These are phyloP conservation scores for Scenedesmus sp. DNA, from an alignment of 163 green algal genomes.

Conservation along the genomic window DNA sequence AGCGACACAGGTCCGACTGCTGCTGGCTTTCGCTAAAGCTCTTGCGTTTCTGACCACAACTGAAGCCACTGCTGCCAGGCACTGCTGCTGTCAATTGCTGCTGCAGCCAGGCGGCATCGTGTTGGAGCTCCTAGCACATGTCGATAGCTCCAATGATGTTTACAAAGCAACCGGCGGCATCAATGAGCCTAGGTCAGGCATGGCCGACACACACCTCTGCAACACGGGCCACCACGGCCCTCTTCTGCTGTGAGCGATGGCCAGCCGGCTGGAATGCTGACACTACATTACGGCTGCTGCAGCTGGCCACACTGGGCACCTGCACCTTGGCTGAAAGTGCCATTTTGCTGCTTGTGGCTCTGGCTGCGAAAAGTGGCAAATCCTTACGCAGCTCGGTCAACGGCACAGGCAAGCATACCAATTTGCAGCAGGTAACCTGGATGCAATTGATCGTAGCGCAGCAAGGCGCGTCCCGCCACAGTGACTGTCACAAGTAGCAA, in stretches of 20 bases:
- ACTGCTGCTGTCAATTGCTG: conserved; percentile 18
- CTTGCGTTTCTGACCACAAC: background rate
- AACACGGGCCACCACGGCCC: conserved; percentile 36
- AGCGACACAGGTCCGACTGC: background rate
- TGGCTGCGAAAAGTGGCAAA: conserved; percentile 6
- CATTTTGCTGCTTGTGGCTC: conserved; percentile 35
- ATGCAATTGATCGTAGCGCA: background rate
- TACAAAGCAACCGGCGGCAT: background rate
- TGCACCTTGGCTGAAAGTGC: conserved; percentile 35
- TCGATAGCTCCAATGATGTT: background rate
- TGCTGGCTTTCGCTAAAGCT: background rate
- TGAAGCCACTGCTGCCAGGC: background rate
- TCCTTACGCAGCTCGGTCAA: background rate
- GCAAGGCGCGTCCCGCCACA: background rate
- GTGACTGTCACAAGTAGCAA: conserved; percentile 1
- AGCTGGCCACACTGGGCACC: conserved; percentile 33
- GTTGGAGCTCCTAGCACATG: background rate
- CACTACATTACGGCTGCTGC: conserved; percentile 42
- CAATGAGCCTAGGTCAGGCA: background rate
- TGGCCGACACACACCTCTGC: conserved; percentile 52
- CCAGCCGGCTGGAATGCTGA: background rate
- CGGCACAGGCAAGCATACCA: background rate
- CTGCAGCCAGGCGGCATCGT: background rate
- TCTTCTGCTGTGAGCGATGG: conserved; percentile 10
- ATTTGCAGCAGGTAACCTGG: background rate